A percentile compares a stretch with the other conserved stretches of the same genome.
Conservation (phyloP, 192 early-diverging fungal genomes). For the Coemansia sp. region DNA sequence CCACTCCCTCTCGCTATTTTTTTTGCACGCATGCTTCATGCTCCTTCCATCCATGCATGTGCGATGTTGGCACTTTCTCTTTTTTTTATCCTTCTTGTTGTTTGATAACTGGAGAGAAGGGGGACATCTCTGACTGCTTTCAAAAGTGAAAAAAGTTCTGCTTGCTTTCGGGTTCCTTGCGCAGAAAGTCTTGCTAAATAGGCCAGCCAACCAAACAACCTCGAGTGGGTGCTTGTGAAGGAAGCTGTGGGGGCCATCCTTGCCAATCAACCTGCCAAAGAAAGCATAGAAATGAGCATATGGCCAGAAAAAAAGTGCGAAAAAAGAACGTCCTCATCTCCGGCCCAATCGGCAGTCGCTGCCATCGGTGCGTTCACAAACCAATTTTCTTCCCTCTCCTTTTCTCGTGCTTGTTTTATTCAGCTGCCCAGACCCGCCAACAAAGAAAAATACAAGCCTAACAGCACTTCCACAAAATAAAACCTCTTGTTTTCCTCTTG, state of each 20-base stretch:
- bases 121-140: too few relatives aligned
- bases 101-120: too few relatives aligned
- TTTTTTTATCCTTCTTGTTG: too few relatives aligned
- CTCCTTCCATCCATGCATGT: background rate
- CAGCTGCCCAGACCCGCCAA: background rate
- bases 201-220: slow-evolving; percentile 1
- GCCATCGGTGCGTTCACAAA: background rate
- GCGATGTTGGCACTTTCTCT: too few relatives aligned
- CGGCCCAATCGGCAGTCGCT: background rate
- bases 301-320: background rate
- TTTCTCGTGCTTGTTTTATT: background rate
- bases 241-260: background rate
- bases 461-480: background rate
- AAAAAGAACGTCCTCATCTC: background rate
- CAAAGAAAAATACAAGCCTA: background rate
- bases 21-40: background rate
- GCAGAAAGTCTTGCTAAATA: background rate
- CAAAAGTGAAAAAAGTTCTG: background rate
- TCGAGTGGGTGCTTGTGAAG: background rate
- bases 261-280: slow-evolving; percentile 1
- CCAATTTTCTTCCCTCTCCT: background rate
- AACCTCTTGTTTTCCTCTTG: background rate
- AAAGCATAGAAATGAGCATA: background rate
- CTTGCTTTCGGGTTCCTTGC: background rate
- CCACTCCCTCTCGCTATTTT: background rate